Percentiles rank a stretch among this genome's conserved stretches.
Conservation (phyloP, 805 yeast genomes). For the Komagataella ulmi region DNA sequence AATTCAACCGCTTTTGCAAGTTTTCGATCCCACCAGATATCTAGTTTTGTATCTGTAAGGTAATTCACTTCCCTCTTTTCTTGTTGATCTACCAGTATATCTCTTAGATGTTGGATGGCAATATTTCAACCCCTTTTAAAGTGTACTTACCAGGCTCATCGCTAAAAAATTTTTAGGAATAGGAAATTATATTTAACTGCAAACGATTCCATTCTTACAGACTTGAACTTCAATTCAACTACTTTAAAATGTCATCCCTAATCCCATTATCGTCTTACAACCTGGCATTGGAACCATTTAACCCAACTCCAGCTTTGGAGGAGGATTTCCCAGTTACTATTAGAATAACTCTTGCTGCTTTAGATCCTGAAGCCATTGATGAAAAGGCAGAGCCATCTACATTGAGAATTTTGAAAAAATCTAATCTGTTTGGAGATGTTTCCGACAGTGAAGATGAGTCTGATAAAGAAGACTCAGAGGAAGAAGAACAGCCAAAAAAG, state of each 20-base stretch:
- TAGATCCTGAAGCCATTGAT: constrained; percentile 82
- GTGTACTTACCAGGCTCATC: neutral
- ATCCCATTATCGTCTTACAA: constrained; percentile 81
- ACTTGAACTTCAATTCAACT: neutral
- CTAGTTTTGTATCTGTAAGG: neutral
- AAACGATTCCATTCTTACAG: neutral
- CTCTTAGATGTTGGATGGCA: neutral
- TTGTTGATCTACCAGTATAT: neutral
- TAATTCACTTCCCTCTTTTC: neutral
- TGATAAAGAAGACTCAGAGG: constrained; percentile 18
- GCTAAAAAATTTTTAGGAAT: neutral
- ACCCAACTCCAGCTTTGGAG: constrained; percentile 78
- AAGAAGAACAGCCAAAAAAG: constrained; percentile 20
- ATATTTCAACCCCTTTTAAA: neutral
- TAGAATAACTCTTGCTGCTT: constrained; percentile 87
- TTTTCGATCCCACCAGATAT: neutral
- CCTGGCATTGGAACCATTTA: constrained; percentile 75
- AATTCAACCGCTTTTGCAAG: too few relatives aligned
- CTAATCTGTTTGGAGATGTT: constrained; percentile 25
- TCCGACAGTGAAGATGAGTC: constrained; percentile 29
- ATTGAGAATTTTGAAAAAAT: constrained; percentile 73
- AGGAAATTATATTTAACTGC: neutral
- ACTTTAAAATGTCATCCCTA: constrained; percentile 41
- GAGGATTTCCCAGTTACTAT: constrained; percentile 82
- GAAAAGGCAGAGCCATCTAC: constrained; percentile 78